These are phyloP conservation scores for Fusarium sp. DNA, from an alignment of 2,329 filamentous ascomycete genomes.

Conservation along the genomic window DNA sequence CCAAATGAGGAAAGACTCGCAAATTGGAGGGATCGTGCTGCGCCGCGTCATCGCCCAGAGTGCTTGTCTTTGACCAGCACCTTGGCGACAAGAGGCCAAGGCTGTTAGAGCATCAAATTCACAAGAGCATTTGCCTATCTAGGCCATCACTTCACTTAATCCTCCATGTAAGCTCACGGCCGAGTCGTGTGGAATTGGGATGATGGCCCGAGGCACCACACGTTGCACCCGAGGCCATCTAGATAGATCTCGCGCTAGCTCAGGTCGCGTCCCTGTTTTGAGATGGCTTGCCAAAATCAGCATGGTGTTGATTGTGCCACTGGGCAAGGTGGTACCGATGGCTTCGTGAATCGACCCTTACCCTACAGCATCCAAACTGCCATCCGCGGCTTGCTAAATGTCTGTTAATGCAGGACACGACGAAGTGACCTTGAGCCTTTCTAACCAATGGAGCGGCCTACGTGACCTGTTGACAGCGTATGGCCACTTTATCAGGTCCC, in stretches of 20 bases:
- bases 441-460: background rate
- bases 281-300: background rate
- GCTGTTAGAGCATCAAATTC: background rate
- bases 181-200: background rate
- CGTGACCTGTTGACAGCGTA: background rate
- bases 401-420: background rate
- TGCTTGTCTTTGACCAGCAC: background rate
- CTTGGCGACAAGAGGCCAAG: constrained; percentile 24
- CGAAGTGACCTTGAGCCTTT: background rate
- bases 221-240: background rate
- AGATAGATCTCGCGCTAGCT: background rate
- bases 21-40: background rate
- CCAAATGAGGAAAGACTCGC: background rate
- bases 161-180: background rate
- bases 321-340: background rate
- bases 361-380: background rate
- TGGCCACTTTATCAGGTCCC: background rate
- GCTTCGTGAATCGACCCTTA: background rate
- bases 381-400: background rate
- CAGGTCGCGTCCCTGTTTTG: background rate
- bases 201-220: background rate
- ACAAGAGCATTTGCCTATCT: background rate
- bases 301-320: background rate
- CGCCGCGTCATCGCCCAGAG: background rate
- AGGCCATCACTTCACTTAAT: background rate